Base-by-base conservation (phyloP, 495 filamentous ascomycete genomes). In the Schizothecium vesticola region DNA sequence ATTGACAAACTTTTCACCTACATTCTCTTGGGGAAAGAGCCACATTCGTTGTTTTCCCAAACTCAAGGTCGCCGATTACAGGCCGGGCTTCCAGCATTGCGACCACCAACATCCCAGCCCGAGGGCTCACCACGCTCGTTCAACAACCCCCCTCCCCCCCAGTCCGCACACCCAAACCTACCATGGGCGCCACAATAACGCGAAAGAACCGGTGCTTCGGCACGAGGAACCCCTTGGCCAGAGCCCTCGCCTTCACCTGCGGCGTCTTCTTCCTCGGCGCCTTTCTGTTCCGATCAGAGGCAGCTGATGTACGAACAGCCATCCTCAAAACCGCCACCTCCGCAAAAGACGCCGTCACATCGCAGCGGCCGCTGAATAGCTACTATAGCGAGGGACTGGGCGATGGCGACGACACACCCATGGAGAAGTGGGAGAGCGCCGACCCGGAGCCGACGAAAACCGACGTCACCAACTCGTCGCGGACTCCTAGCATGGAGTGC, bases 181-280 rank as follows among this genome's bases (percentile, higher is more conserved):
- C 67, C 51, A 81, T 82, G 80, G 80, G 77, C 67, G 75, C 74
- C 19, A 72, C 69, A 70, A 72, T 81, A 69, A 65, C 76, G 29
- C 68, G 72, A 23, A 66, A 76, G 69, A 78, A 81, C 67, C 78
- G 77, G 43, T 78, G 79, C 66, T 77, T 83, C 71, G 79, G 70
- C 62, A 80, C 81, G 76, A 75, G 81, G 29, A 81, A 82, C 70
- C 80, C 81, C 10, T 75, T 83, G 57, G 75, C 73, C 29, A 75
- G 74, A 71, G 80, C 76, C 13, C 68, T 82, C 16, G 66, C 79
- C 19, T 74, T 82, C 65, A 74, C 77, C 4, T 61, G 77, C 22
- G 71, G 68, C 59, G 73, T 83, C 56, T 67, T 82, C 7, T 24
- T 79, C 23, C 60, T 83, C 24, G 67, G 78, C 23, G 70, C 68